Conservation (phyloP, 805 yeast genomes). For the Zygotorulaspora danielsina region DNA sequence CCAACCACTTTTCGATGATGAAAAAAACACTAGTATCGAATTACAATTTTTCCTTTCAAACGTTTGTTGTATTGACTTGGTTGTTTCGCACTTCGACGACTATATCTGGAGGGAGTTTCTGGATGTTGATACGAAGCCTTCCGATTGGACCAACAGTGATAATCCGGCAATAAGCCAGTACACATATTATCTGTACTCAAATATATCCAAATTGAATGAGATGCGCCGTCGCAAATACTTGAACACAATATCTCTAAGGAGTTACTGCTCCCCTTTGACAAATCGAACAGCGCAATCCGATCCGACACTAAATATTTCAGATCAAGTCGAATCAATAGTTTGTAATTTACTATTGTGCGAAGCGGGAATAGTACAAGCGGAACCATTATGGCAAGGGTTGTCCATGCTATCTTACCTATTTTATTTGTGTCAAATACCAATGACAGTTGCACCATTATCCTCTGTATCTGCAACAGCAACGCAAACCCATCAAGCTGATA, state of each 20-base stretch:
- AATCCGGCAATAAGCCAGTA: constrained; percentile 42
- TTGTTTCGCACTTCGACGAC: constrained; percentile 24
- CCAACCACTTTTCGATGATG: constrained; percentile 31
- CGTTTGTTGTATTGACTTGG: constrained; percentile 34
- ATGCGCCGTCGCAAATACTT: constrained; percentile 15
- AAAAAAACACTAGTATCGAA: constrained; percentile 25
- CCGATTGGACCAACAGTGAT: constrained; percentile 32
- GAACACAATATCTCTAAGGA: constrained; percentile 26
- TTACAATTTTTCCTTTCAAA: constrained; percentile 34
- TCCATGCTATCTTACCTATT: constrained; percentile 24
- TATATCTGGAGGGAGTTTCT: constrained; percentile 30
- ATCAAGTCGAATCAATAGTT: constrained; percentile 29
- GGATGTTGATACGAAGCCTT: constrained; percentile 18
- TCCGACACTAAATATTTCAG: constrained; percentile 20
- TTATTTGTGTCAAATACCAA: constrained; percentile 31
- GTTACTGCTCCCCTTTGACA: constrained; percentile 20
- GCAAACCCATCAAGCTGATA: constrained; percentile 7
- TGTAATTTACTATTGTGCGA: constrained; percentile 30
- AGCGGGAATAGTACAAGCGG: constrained; percentile 32
- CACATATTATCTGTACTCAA: constrained; percentile 35
- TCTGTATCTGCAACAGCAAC: constrained; percentile 22
- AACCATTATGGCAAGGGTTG: constrained; percentile 28
- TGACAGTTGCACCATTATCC: constrained; percentile 31
- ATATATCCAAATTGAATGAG: constrained; percentile 20
- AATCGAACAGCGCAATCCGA: constrained; percentile 33